phyloP scores from a whole-genome alignment of 805 yeast species.

The Groenewaldozyma tartarivorans region DNA sequence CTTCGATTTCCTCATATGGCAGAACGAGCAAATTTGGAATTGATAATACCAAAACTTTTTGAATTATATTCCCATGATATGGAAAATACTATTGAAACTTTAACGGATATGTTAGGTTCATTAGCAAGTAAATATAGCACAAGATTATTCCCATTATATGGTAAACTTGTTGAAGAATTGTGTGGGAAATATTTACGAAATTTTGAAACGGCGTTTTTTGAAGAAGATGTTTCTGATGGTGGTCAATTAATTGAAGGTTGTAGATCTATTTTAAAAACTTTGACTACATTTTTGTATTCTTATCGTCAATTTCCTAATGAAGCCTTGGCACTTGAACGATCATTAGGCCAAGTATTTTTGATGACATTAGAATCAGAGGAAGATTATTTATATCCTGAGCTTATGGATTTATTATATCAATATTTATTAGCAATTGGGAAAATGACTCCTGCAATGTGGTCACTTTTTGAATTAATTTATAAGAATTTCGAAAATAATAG shows the following conservation, averaged over 20 bases:
- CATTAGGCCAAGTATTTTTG: constrained; percentile 56
- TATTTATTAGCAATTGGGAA: constrained; percentile 48
- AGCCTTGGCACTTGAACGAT: constrained; percentile 53
- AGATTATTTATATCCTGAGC: constrained; percentile 65
- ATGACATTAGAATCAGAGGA: constrained; percentile 55
- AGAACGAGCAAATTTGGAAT: constrained; percentile 55
- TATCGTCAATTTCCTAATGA: constrained; percentile 68
- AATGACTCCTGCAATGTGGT: constrained; percentile 71
- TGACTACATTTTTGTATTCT: constrained; percentile 68
- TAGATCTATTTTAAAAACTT: constrained; percentile 65
- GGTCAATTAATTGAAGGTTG: constrained; percentile 54
- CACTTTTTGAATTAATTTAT: constrained; percentile 44
- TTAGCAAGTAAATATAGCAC: constrained; percentile 80
- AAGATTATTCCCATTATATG: constrained; percentile 86
- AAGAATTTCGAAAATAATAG: constrained; percentile 31
- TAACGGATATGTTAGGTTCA: constrained; percentile 86
- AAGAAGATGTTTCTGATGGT: constrained; percentile 6
- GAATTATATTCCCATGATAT: constrained; percentile 58
- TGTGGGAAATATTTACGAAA: constrained; percentile 61
- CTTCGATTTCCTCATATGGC: constrained; percentile 55
- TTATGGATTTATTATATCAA: constrained; percentile 64
- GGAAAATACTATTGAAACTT: constrained; percentile 58
- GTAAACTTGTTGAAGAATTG: constrained; percentile 41
- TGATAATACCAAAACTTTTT: constrained; percentile 69
- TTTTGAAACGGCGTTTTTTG: constrained; percentile 27